Evolutionary conservation across 2,329 filamentous ascomycete genomes (phyloP), one percentile per base, ranked within the genome.

Genomic region (Phoma herbarum): DNA sequence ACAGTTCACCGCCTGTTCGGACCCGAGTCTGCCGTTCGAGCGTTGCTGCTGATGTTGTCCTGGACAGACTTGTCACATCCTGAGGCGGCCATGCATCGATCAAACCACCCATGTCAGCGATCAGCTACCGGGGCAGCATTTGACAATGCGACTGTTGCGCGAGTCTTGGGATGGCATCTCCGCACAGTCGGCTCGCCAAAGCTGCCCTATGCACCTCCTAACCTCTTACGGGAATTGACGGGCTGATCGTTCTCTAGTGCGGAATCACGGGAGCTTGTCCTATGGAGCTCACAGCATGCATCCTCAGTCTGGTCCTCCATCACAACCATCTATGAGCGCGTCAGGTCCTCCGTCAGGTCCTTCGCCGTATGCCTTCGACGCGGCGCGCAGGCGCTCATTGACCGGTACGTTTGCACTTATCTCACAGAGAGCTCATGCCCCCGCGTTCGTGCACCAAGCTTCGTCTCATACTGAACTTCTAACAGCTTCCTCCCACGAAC

Each of bases 291-390:
- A 72, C 61, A 49, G 52, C 71, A 67, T 47, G 51, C 68, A 70
- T 61, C 42, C 67, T 41, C 72, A 70, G 41, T 65, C 70, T 33
- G 69, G 65, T 59, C 73, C 69, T 66, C 70, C 72, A 60, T 69
- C 73, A 60, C 72, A 69, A 51, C 70, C 73, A 64, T 70, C 73
- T 41, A 77, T 77, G 73, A 70, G 63, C 54, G 63, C 59, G 57
- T 68, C 74, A 43, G 71, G 73, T 57, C 69, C 65, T 57, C 52
- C 68, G 20, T 59, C 77, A 31, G 68, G 64, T 48, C 72, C 70
- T 57, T 77, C 81, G 73, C 71, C 74, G 26, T 77, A 78, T 60
- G 73, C 73, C 53, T 80, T 77, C 67, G 80, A 82, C 58, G 68
- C 72, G 31, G 70, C 78, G 50, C 77, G 81, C 58, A 73, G 79